Evolutionary conservation across 176 grass and related monocot genomes (phyloP), one percentile per base, ranked within the genome.

Genomic region (Eleusine coracana): DNA sequence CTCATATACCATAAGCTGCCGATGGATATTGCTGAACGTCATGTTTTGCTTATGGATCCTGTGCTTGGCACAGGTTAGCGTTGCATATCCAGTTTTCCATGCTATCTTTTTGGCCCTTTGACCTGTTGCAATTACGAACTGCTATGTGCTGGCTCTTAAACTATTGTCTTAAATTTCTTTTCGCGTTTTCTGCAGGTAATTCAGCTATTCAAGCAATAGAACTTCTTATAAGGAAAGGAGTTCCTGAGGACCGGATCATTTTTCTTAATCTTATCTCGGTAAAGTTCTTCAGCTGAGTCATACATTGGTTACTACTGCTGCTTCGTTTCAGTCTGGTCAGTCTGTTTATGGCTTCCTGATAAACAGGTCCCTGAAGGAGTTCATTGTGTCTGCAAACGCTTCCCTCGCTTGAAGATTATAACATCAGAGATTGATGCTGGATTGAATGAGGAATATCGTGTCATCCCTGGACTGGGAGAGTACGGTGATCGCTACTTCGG

Each of bases 41-140:
- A 98, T 90, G 93, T 98, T 87, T 68, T 95, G 81, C 93, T 98
- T 74, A 73, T 98, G 83, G 92, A 98, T 85, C 96, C 96, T 76
- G 92, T 98, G 79, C 91, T 98, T 64, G 96, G 90, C 54, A 98
- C 93, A 82, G 96, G 93, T 94, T 85, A 78, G 92, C 58, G 55
- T 68, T 74, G 28, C 17, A 74, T 52, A 68, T 63, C 38, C 3
- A 5, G 18, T 12, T 3, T 70, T 82, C 34, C 18, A 68, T 6
- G 34, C 70, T 38, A 64, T 61, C 39, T 61, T 42, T 75, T 31
- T 44, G 28, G 5, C 75, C 73, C 14, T 13, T 16, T 42, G 63
- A 25, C 17, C 60, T 80, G 1, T 81, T 75, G 10, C 2, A 69
- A 71, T 71, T 48, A 49, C 45, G 7, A 56, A 76, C 21, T 56